Evolutionary conservation across 2,329 filamentous ascomycete species (phyloP), one percentile per base, ranked within the genome.

Genomic region (Neonectria magnoliae): DNA sequence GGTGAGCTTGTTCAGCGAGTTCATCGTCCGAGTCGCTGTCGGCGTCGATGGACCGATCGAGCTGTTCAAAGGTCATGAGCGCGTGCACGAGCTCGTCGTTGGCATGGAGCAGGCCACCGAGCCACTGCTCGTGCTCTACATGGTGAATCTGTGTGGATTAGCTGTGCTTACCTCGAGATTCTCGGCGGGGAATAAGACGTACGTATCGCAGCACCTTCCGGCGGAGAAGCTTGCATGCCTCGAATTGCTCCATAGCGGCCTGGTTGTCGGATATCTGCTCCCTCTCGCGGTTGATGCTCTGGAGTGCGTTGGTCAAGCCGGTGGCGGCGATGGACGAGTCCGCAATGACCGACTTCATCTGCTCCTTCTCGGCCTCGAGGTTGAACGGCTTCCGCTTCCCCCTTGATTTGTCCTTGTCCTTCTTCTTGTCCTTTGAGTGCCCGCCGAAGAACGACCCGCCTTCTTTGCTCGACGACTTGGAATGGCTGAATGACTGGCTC

Each of bases 61-160:
- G 88, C 72, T 98, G 93, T 79, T 98, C 95, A 75, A 94, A 99
- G 0, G 94, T 92, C 88, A 97, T 97, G 62, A 99, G 85, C 1
- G 94, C 93, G 66, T 91, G 91, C 44, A 98, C 93, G n/a, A 99
- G 90, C 79, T 97, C 93, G 73, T 99, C 96, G 74, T 99, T 98
- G 68, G 95, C 94, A 74, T 96, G 93, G 18, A 99, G 89, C 5
- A 99, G 85, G 65, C 93, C 91, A 45, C 95, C 96, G 9, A 99
- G 90, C 85, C 92, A 98, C 74, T 98, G 90, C 75, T 98, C 95
- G 9, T 90, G 91, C 76, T 97, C 93, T 13, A 98, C 91, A 55
- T 94, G 87, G 75, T 98, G 93, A 68, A 98, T 97, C 88, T 90
- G 60, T n/a, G 6, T 7, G 14, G 16, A 38, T 38, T 8, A 38